Percentiles rank a stretch among this genome's conserved stretches.
Conservation (phyloP, 176 grass and related monocot species). For the Oryza glumipatula region DNA sequence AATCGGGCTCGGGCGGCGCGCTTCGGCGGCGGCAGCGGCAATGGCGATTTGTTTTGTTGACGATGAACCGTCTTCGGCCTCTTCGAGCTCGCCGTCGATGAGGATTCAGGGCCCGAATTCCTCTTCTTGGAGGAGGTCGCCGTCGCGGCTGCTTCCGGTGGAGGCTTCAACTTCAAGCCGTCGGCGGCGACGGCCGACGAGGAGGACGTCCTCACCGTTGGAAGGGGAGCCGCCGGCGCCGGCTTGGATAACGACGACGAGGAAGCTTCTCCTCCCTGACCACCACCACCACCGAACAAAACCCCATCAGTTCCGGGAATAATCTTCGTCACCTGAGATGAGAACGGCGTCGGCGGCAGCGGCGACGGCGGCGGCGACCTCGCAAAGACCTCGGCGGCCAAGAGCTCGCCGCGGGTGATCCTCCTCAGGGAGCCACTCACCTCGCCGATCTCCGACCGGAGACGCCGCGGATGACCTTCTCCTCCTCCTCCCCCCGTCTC, state of each 20-base stretch:
- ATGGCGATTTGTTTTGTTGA: not conserved
- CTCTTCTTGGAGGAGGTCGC: not conserved
- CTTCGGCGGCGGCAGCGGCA: not conserved
- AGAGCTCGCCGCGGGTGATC: conserved; percentile 1
- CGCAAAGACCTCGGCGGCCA: not conserved
- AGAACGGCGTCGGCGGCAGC: no score
- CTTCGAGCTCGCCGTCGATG: not conserved
- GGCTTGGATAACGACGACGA: not conserved
- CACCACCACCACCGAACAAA: not conserved
- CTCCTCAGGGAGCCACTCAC: conserved; percentile 14
- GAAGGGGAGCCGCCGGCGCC: not conserved
- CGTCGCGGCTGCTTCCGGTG: not conserved
- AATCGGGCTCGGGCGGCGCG: not conserved
- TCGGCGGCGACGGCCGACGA: not conserved
- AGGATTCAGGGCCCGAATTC: not conserved
- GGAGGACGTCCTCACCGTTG: not conserved
- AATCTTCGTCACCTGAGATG: not conserved
- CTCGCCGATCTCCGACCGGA: conserved; percentile 37
- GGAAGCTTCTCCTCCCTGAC: not conserved
- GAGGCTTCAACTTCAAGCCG: not conserved
- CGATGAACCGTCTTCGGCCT: not conserved
- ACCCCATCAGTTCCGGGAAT: not conserved
- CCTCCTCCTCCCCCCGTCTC: not conserved
- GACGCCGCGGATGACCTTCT: not conserved
- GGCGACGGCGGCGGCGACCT: not conserved